Conservation (phyloP, 2,329 filamentous ascomycete genomes). For the Epichloe scottii region DNA sequence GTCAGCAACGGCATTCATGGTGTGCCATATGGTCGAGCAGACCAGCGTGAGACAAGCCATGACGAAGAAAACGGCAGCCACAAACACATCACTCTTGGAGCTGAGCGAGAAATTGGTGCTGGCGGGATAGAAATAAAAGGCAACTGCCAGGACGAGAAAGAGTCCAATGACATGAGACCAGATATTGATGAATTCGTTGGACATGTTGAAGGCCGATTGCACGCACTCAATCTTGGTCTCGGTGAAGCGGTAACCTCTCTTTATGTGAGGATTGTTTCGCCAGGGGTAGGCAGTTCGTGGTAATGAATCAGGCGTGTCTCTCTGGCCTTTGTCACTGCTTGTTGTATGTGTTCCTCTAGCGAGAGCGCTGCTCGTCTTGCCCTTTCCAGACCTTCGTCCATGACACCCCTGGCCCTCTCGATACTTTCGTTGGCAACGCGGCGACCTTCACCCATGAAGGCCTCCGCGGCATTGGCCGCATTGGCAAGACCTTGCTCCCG, state of each 20-base stretch:
- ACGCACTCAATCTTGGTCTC: constrained; percentile 86
- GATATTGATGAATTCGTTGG: constrained; percentile 94
- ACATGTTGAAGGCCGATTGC: constrained; percentile 67
- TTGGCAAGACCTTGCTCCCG: constrained; percentile 61
- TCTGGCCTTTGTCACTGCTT: constrained; percentile 60
- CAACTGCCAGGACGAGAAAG: constrained; percentile 74
- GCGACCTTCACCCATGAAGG: constrained; percentile 64
- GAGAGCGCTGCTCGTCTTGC: constrained; percentile 73
- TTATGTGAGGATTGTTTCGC: constrained; percentile 90
- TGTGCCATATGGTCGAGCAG: constrained; percentile 96
- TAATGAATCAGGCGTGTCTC: constrained; percentile 78
- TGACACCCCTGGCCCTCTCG: constrained; percentile 59
- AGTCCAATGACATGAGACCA: constrained; percentile 91
- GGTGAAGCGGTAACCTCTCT: constrained; percentile 82
- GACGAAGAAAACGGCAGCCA: constrained; percentile 91
- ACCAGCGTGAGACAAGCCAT: constrained; percentile 89
- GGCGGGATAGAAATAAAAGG: constrained; percentile 91
- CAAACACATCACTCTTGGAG: constrained; percentile 77
- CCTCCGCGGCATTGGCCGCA: constrained; percentile 53
- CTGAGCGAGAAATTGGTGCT: constrained; percentile 77
- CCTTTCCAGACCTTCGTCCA: constrained; percentile 70
- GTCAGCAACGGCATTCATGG: constrained; percentile 93
- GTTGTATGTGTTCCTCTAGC: constrained; percentile 73
- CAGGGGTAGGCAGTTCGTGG: constrained; percentile 79
- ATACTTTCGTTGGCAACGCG: constrained; percentile 71